Base-by-base conservation (phyloP, 1,139 yeast genomes). In the Arxiozyma heterogenica region DNA sequence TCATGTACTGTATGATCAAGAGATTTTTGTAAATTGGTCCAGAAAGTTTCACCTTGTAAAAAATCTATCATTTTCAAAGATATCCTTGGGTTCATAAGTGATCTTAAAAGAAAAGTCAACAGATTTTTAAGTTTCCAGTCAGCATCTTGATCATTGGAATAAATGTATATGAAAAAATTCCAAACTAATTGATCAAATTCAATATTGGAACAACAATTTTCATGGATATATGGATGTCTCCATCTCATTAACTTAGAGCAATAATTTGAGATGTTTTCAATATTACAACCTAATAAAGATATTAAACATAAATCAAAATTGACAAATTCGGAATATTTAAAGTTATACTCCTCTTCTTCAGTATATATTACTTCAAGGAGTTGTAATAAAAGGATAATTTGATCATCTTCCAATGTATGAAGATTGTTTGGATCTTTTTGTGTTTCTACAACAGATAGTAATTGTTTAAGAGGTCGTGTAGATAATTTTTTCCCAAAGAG, bases 1-100 rank as follows among this genome's bases (percentile, higher is more conserved):
- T 87, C 95, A 62, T 86, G 91, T 0, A 81, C 73, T 6, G 71
- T 65, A 54, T 82, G 77, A 17, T 77, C 75, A 43, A 88, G 70
- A 0, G 89, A 86, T 17, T 62, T 60, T 60, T 84, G 88, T 39
- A 89, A 65, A 12, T 67, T 62, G 12, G 58, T 53, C 95, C 96
- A 89, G 64, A 85, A 88, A 1, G 66, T 60, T 3, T 75, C 73
- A 0, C 59, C 49, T 27, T 67, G 61, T 5, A 83, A 59, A 2
- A 75, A 60, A 0, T 55, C 41, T 50, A 77, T 76, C 54, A 78
- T 76, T 0, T 54, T 39, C 0, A 52, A 41, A 21, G 71, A 61
- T 0, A 51, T 39, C 0, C 59, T 59, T 1, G 58, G 55, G 12
- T 57, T 55, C 34, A 64, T 69, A 53, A 84, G 69, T 57, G 75